phyloP scores from a whole-genome alignment of 495 filamentous ascomycete genomes.

The Tuber indicum region DNA sequence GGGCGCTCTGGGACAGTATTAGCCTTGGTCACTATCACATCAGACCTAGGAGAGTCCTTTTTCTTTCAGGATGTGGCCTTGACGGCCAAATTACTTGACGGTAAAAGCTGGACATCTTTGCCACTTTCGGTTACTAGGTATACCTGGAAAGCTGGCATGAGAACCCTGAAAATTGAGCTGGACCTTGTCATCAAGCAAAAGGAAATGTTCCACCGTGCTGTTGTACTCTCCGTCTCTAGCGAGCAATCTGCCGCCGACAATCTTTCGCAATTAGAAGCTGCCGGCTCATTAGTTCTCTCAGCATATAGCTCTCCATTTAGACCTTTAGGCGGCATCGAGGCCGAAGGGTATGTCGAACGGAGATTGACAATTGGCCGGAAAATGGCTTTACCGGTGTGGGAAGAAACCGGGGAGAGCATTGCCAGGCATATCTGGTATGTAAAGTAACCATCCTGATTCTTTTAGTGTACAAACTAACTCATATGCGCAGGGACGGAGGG shows the following conservation, averaged over 20 bases:
- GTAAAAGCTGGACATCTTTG: slow-evolving; percentile 42
- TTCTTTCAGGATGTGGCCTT: slow-evolving; percentile 59
- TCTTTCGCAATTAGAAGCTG: slow-evolving; percentile 10
- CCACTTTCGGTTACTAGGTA: slow-evolving; percentile 47
- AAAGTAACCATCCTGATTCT: not conserved
- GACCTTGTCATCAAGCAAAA: not conserved
- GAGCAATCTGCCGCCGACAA: slow-evolving; percentile 17
- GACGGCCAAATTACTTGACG: slow-evolving; percentile 46
- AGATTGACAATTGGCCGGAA: slow-evolving; percentile 44
- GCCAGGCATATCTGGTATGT: slow-evolving; percentile 86
- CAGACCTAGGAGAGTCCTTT: slow-evolving; percentile 83
- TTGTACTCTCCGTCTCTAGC: slow-evolving; percentile 14
- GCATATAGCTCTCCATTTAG: slow-evolving; percentile 53
- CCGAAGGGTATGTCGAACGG: slow-evolving; percentile 52
- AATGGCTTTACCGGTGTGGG: slow-evolving; percentile 54
- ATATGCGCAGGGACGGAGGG: slow-evolving; percentile 58
- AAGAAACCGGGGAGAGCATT: slow-evolving; percentile 93
- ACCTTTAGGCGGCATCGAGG: slow-evolving; percentile 42
- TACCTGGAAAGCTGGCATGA: slow-evolving; percentile 53
- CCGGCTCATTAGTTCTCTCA: slow-evolving; percentile 46
- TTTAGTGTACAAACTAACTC: slow-evolving; percentile 2
- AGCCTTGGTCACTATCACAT: slow-evolving; percentile 72
- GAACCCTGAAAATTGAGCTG: slow-evolving; percentile 47
- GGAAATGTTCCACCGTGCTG: slow-evolving; percentile 2
- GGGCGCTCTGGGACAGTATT: slow-evolving; percentile 43